Conservation (phyloP, 257 asterid genomes). For the Penstemon barbatus region DNA sequence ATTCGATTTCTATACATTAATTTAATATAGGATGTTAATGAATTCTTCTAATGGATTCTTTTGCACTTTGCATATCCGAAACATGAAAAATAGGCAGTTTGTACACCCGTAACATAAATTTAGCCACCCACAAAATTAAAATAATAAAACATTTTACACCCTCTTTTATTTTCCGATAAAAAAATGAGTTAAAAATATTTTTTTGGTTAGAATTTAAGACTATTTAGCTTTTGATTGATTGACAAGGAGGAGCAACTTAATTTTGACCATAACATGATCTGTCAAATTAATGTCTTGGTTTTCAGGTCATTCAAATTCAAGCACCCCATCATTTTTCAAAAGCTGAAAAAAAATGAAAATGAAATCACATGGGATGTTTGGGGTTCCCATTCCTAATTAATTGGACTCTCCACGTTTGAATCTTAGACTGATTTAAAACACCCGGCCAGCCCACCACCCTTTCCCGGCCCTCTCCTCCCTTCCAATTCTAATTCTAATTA, state of each 20-base stretch:
- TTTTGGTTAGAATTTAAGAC: not conserved
- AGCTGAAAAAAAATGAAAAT: not conserved
- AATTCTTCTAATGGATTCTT: too few species aligned
- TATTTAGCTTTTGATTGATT: not conserved
- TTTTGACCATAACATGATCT: conserved; percentile 3
- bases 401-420: not conserved
- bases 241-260: not conserved
- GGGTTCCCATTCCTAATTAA: conserved; percentile 1
- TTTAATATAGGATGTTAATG: too few species aligned
- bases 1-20: too few species aligned
- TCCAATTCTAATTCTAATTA: not conserved
- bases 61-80: too few species aligned
- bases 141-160: too few species aligned
- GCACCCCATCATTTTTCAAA: not conserved
- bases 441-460: not conserved
- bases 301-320: conserved; percentile 23
- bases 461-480: conserved; percentile 6
- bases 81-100: too few species aligned
- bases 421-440: not conserved
- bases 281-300: not conserved
- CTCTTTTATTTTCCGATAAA: too few species aligned
- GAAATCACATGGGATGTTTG: conserved; percentile 17
- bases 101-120: too few species aligned
- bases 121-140: too few species aligned
- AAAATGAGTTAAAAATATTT: too few species aligned